Base-by-base conservation (phyloP, 1,284 basidiomycete species). In the Cerioporus squamosus region DNA sequence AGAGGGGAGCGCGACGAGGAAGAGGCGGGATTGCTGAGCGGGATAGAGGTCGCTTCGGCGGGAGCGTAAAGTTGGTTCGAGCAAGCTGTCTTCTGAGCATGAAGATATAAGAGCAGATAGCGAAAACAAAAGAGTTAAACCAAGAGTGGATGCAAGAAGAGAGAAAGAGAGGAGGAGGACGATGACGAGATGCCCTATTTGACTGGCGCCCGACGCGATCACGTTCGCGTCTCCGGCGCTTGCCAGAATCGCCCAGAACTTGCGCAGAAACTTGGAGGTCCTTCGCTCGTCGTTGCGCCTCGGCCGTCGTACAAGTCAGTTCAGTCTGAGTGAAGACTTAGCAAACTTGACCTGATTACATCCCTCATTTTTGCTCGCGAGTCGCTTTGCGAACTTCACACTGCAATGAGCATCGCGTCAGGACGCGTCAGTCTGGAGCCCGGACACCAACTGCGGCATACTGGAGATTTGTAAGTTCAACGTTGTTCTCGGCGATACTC, bases 1-100 rank as follows among this genome's bases (percentile, higher is more conserved):
- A 64, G 43, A 64, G 63, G 2, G 63, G 63, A 2, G 60, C 63
- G 17, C 63, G 55, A 15, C 50, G 55, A 18, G 60, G 60, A 22
- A 64, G 63, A 44, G 57, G 22, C n/a, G 60, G 52, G 10, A 59
- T 57, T 31, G 52, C 33, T 17, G 51, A 44, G 14, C 26, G 59
- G 15, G 62, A 42, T 26, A 52, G 10, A n/a, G 47, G n/a, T 15
- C 54, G 62, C 4, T 36, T 40, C 10, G 54, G 24, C 20, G 42
- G 18, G 10, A 57, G 36, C 14, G 59, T 10, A 31, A 60, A 24
- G 1, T 50, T 49, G 5, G 56, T 24, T 5, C 44, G 56, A 7
- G 56, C 22, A 31, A 63, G 39, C 23, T 55, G 51, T 60, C 43
- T 58, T 20, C 53, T 23, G 2, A 63, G 51, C 62, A 63, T 63